These are phyloP conservation scores for Daldinia caldariorum DNA, from an alignment of 495 filamentous ascomycete species.

Conservation along the genomic window DNA sequence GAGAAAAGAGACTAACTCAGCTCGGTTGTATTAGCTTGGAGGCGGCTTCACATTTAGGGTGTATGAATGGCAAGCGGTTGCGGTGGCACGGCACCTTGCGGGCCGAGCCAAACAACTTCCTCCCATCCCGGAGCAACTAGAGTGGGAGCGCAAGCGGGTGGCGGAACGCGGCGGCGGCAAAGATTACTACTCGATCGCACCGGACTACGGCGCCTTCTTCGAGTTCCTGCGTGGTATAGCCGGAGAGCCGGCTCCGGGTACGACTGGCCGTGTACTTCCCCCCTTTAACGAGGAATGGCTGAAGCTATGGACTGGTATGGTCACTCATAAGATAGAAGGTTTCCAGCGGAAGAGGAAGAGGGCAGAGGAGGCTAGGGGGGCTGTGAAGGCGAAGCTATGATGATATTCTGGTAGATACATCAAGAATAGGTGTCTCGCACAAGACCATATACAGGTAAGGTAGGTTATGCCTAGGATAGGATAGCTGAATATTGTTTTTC, in stretches of 20 bases:
- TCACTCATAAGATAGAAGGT: slow-evolving; percentile 41
- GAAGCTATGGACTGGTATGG: slow-evolving; percentile 51
- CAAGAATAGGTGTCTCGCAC: neutral
- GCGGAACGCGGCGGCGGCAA: slow-evolving; percentile 47
- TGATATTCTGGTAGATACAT: too few relatives aligned
- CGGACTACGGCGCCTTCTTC: slow-evolving; percentile 48
- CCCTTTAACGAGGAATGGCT: slow-evolving; percentile 54
- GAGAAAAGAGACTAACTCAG: neutral
- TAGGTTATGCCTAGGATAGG: neutral
- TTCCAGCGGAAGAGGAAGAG: slow-evolving; percentile 46
- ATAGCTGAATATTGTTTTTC: neutral
- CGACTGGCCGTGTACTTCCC: slow-evolving; percentile 50
- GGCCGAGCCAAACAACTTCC: slow-evolving; percentile 53
- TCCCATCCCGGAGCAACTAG: slow-evolving; percentile 48
- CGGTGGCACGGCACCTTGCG: slow-evolving; percentile 63
- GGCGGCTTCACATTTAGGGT: slow-evolving; percentile 68
- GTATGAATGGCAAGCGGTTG: slow-evolving; percentile 70
- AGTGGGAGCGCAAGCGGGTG: slow-evolving; percentile 54
- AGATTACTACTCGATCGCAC: slow-evolving; percentile 51
- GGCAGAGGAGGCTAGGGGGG: slow-evolving; percentile 41
- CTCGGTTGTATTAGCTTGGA: slow-evolving; percentile 49
- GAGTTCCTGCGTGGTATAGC: slow-evolving; percentile 48
- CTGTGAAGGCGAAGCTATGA: slow-evolving; percentile 45
- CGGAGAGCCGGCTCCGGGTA: slow-evolving; percentile 49
- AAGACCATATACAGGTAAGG: too few relatives aligned